Evolutionary conservation across 2,329 filamentous ascomycete species (phyloP).

Genomic region (Aspergillus piperis): DNA sequence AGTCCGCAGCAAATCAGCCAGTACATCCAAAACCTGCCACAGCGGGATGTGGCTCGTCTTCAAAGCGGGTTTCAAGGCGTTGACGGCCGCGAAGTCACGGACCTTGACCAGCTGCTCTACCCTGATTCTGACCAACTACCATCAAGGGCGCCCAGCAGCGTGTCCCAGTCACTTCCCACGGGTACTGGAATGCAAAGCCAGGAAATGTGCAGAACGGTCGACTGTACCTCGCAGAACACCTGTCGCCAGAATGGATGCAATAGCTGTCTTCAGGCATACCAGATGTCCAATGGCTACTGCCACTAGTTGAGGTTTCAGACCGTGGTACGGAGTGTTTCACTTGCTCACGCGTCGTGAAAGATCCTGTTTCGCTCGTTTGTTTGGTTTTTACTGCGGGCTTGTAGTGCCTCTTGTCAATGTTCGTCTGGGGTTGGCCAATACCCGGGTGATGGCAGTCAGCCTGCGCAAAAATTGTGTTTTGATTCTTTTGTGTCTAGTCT

Average conservation of each 20-base stretch:
- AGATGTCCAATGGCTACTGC: neutral
- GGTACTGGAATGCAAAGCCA: neutral
- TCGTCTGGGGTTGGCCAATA: neutral
- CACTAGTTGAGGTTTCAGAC: neutral
- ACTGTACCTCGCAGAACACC: neutral
- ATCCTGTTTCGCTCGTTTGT: neutral
- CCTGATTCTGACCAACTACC: neutral
- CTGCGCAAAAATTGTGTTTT: neutral
- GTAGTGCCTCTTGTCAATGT: neutral
- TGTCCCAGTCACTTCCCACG: neutral
- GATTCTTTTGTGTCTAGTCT: neutral
- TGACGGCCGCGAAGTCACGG: neutral
- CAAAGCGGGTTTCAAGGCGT: neutral
- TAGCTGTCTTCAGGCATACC: neutral
- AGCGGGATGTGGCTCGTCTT: neutral
- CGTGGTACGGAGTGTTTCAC: neutral
- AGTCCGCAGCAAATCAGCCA: neutral
- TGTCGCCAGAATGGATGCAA: neutral
- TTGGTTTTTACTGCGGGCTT: neutral
- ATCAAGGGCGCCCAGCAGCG: neutral
- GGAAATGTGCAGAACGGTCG: neutral
- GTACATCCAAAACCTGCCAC: neutral
- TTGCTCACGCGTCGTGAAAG: neutral
- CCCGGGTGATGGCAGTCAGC: neutral
- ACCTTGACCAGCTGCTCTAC: neutral